Percentiles rank a stretch among this genome's conserved stretches.
These are phyloP conservation scores for Barbarea vulgaris DNA, from an alignment of 345 rosid species.

Conservation along the genomic window DNA sequence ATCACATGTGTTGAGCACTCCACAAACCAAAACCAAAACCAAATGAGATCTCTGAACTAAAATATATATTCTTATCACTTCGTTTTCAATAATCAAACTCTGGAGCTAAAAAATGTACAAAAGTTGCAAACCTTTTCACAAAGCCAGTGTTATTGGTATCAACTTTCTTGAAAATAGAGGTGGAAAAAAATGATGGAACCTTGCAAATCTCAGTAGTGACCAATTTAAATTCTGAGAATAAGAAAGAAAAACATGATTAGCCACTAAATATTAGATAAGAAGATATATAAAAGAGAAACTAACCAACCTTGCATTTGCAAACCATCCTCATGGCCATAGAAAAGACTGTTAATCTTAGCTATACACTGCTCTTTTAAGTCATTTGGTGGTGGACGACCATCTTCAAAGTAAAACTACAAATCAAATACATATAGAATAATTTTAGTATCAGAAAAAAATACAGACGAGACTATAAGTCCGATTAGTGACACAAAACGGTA, in stretches of 20 bases:
- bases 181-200: constrained; percentile 83
- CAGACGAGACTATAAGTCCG: constrained; percentile 1
- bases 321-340: constrained; percentile 70
- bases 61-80: background rate
- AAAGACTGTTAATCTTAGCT: constrained; percentile 62
- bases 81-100: background rate
- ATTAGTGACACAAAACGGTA: background rate
- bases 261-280: constrained; percentile 3
- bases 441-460: background rate
- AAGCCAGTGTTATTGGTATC: constrained; percentile 63
- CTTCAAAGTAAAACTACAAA: constrained; percentile 86
- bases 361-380: constrained; percentile 74
- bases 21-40: background rate
- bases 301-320: constrained; percentile 66
- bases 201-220: constrained; percentile 89
- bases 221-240: constrained; percentile 63
- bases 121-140: constrained; percentile 66
- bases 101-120: background rate
- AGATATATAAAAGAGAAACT: constrained; percentile 13
- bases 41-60: background rate
- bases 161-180: constrained; percentile 72
- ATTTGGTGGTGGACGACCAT: constrained; percentile 83
- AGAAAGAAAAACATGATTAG: constrained; percentile 9
- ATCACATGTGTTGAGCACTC: background rate
- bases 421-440: constrained; percentile 30